These are phyloP conservation scores for Trichoderma sp. DNA, from an alignment of 2,329 filamentous ascomycete genomes.

Conservation along the genomic window DNA sequence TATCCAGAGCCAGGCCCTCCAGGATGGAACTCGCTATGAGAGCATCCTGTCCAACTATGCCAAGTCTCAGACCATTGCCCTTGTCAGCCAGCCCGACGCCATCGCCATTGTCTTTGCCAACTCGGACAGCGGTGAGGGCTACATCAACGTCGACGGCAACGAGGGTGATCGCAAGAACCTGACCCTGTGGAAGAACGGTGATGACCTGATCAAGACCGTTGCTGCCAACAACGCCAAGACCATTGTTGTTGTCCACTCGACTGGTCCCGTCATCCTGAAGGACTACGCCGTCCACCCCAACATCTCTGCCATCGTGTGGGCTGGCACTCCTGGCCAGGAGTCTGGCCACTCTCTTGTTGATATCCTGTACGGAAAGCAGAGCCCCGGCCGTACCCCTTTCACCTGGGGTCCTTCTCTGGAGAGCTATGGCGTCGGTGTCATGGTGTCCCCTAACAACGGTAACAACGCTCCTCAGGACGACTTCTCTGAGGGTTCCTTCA, in stretches of 20 bases:
- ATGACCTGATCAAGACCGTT: slow-evolving; percentile 77
- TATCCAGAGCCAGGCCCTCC: slow-evolving; percentile 59
- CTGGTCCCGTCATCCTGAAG: slow-evolving; percentile 73
- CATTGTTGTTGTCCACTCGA: slow-evolving; percentile 85
- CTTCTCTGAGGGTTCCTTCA: slow-evolving; percentile 75
- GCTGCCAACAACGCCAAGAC: slow-evolving; percentile 79
- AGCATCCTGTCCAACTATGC: slow-evolving; percentile 65
- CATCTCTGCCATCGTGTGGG: slow-evolving; percentile 79
- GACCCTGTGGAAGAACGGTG: slow-evolving; percentile 81
- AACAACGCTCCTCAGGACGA: slow-evolving; percentile 64
- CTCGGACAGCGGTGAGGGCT: slow-evolving; percentile 81
- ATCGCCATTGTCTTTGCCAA: slow-evolving; percentile 88
- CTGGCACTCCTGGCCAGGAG: slow-evolving; percentile 78
- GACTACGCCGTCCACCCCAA: slow-evolving; percentile 74
- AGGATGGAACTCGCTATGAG: slow-evolving; percentile 59
- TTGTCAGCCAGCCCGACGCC: slow-evolving; percentile 61
- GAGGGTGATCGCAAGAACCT: slow-evolving; percentile 88
- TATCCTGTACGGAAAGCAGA: slow-evolving; percentile 77
- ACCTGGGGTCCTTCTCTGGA: slow-evolving; percentile 68
- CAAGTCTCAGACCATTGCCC: slow-evolving; percentile 55
- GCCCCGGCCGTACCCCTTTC: slow-evolving; percentile 77
- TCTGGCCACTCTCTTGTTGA: slow-evolving; percentile 76
- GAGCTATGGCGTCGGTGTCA: slow-evolving; percentile 67
- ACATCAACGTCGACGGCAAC: slow-evolving; percentile 78
- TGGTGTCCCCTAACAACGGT: slow-evolving; percentile 67